Evolutionary conservation across 2,329 filamentous ascomycete species (phyloP).

Genomic region (Cucurbitaria berberidis): DNA sequence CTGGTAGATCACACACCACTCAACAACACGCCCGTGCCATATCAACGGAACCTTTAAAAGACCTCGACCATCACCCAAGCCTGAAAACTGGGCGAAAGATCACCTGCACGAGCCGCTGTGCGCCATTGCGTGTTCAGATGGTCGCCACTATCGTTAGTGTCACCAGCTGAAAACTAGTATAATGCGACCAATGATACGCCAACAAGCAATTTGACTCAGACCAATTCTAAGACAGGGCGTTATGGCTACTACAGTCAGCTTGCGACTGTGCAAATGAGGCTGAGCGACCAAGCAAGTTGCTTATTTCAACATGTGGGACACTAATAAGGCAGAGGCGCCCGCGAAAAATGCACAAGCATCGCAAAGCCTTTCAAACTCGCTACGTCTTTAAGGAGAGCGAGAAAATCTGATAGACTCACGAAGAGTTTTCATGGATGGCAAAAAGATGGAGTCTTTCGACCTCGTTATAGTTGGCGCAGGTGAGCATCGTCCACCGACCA

Average conservation of each 20-base stretch:
- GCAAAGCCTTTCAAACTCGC: neutral
- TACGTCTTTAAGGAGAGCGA: neutral
- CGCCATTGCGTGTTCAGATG: neutral
- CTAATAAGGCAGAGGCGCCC: neutral
- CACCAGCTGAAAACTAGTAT: neutral
- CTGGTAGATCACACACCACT: no score
- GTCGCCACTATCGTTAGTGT: neutral
- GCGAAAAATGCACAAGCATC: neutral
- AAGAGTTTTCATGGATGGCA: neutral
- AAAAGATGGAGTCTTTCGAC: conserved; percentile 18
- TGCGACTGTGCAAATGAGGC: neutral
- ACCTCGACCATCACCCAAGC: neutral
- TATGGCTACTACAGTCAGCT: neutral
- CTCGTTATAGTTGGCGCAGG: conserved; percentile 40
- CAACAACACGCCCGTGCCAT: neutral
- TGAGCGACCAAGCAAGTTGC: neutral
- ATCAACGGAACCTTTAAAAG: neutral
- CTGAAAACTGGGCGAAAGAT: neutral
- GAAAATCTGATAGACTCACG: neutral
- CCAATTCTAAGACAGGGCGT: neutral
- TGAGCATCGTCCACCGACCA: conserved; percentile 6
- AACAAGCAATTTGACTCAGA: neutral
- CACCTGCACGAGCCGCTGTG: neutral
- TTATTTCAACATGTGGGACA: neutral
- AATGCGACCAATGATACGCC: neutral